These are phyloP conservation scores for Penicillium digitatum DNA, from an alignment of 2,329 filamentous ascomycete species.

Conservation along the genomic window DNA sequence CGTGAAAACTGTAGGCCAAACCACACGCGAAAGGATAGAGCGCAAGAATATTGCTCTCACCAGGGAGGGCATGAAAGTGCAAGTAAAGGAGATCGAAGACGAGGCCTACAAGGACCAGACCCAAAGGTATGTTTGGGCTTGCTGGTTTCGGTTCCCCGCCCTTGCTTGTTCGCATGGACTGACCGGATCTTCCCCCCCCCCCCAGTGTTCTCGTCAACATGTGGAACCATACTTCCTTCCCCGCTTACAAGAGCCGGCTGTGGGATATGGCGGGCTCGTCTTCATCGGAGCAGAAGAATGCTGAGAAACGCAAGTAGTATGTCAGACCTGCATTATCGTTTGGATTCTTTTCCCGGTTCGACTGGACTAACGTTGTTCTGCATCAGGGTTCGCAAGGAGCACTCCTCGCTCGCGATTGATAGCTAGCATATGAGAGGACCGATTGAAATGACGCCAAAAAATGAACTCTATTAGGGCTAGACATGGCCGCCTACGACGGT, in stretches of 20 bases:
- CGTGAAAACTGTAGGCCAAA: conserved; percentile 55
- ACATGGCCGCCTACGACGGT: too few species aligned
- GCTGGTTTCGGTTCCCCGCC: not conserved
- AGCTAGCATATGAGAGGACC: not conserved
- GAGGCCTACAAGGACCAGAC: conserved; percentile 59
- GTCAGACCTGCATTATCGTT: not conserved
- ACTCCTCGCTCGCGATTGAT: not conserved
- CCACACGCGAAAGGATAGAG: conserved; percentile 59
- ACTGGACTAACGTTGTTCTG: not conserved
- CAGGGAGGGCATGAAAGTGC: conserved; percentile 59
- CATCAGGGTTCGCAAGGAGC: not conserved
- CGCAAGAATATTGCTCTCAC: conserved; percentile 59
- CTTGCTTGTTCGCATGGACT: not conserved
- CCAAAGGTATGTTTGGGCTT: conserved; percentile 45
- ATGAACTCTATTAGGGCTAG: too few species aligned
- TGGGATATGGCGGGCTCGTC: conserved; percentile 35
- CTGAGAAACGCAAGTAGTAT: conserved; percentile 29
- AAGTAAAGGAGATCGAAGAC: conserved; percentile 54
- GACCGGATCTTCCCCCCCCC: not conserved
- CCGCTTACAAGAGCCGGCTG: conserved; percentile 45
- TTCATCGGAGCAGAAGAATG: conserved; percentile 14
- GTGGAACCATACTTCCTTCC: conserved; percentile 48
- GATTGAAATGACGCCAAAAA: too few species aligned
- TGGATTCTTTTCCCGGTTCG: not conserved
- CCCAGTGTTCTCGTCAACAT: conserved; percentile 47